Percentiles rank a stretch among this genome's conserved stretches.
phyloP scores from a whole-genome alignment of 345 rosid genomes.

The Salix koriyanagi region DNA sequence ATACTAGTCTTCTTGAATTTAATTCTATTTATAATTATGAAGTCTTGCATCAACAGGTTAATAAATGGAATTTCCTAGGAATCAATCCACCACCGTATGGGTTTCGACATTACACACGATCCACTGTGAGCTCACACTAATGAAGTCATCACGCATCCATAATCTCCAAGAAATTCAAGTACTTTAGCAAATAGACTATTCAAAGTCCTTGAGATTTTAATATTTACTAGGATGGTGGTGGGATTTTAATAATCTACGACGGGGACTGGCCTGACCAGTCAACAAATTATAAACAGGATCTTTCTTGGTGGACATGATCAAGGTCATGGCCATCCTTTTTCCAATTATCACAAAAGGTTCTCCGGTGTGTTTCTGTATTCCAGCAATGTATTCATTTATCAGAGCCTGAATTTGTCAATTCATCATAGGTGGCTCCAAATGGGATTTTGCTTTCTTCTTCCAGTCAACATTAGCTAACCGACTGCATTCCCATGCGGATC shows the following conservation, averaged over 20 bases:
- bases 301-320: too few species aligned
- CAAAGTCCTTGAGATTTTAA: not conserved
- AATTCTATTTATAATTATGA: too few species aligned
- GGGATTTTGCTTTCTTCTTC: slow-evolving; percentile 11
- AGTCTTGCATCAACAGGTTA: too few species aligned
- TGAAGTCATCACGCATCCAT: not conserved
- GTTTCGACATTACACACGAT: not conserved
- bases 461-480: slow-evolving; percentile 37
- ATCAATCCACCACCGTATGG: too few species aligned
- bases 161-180: not conserved
- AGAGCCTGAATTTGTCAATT: slow-evolving; percentile 13
- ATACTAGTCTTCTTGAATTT: too few species aligned
- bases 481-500: slow-evolving; percentile 2
- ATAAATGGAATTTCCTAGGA: too few species aligned
- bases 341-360: not conserved
- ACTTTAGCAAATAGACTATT: not conserved
- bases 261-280: slow-evolving; percentile 12
- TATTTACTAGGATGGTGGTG: not conserved
- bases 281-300: not conserved
- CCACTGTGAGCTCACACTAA: not conserved
- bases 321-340: not conserved
- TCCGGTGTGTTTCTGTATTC: not conserved
- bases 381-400: slow-evolving; percentile 8
- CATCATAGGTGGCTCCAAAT: slow-evolving; percentile 8
- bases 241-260: not conserved